Conservation (phyloP, 192 early-diverging fungal genomes). For the Mycoemilia scoparia region DNA sequence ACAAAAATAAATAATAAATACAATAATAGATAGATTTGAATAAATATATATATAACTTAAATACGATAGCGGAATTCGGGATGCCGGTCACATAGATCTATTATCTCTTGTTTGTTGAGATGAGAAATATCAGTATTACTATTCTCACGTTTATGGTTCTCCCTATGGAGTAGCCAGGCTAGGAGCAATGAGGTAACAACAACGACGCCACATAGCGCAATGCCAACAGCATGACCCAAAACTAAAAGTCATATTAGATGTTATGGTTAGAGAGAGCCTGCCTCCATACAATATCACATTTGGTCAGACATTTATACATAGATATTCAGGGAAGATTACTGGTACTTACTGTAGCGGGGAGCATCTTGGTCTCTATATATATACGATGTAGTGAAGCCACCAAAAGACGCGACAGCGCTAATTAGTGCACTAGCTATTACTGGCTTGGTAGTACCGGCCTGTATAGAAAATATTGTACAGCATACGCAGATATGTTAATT, state of each 20-base stretch:
- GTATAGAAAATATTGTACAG: no score
- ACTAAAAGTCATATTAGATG: no score
- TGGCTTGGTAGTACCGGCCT: no score
- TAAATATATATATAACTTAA: slow-evolving; percentile 1
- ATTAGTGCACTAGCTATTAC: slow-evolving; percentile 21
- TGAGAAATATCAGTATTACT: slow-evolving; percentile 2
- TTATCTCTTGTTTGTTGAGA: slow-evolving; percentile 8
- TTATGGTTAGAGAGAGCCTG: no score
- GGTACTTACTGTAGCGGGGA: no score
- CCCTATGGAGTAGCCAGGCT: slow-evolving; percentile 3
- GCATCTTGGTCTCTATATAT: slow-evolving; percentile 22
- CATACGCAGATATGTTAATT: no score
- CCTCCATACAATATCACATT: no score
- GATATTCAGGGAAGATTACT: no score
- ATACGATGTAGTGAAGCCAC: slow-evolving; percentile 22
- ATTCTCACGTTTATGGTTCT: slow-evolving; percentile 15
- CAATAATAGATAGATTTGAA: no score
- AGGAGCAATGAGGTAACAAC: slow-evolving; percentile 7
- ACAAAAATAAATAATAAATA: no score
- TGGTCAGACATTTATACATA: no score
- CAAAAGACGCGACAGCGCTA: slow-evolving; percentile 17
- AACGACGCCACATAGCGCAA: slow-evolving; percentile 11
- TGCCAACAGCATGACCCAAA: slow-evolving; percentile 20
- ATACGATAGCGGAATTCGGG: slow-evolving; percentile 23
- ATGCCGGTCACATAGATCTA: slow-evolving; percentile 21